Evolutionary conservation across 371 early-diverging fungal genomes (phyloP).

Genomic region (Circinella minor): DNA sequence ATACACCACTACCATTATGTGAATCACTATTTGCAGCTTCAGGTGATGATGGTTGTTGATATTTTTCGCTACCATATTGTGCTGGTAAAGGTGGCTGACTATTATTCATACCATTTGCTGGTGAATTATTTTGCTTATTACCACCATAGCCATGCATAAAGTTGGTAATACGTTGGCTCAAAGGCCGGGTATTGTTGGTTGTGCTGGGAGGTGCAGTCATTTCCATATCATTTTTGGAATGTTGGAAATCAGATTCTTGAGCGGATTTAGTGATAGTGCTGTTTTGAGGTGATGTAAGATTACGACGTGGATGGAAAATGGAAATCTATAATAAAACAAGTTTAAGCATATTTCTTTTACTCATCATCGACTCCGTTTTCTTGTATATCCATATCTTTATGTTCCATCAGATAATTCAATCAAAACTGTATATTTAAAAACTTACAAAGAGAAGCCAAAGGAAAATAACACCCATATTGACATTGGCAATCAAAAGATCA

Average conservation of each 20-base stretch:
- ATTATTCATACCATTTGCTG: background rate
- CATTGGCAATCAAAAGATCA: conserved; percentile 41
- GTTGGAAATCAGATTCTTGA: conserved; percentile 12
- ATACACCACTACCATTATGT: conserved; percentile 22
- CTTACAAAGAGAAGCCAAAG: conserved; percentile 49
- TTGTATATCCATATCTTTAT: no score
- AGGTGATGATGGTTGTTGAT: conserved; percentile 9
- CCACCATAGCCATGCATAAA: conserved; percentile 12
- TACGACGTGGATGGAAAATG: conserved; percentile 51
- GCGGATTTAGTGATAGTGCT: conserved; percentile 6
- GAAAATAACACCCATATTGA: conserved; percentile 31
- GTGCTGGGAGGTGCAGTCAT: conserved; percentile 13
- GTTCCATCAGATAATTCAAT: no score
- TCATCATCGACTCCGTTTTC: no score
- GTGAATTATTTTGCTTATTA: background rate
- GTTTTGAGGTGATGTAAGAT: conserved; percentile 7
- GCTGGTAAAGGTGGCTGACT: conserved; percentile 2
- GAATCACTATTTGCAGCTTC: background rate
- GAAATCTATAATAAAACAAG: conserved; percentile 31
- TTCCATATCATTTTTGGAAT: conserved; percentile 26
- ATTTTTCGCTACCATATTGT: conserved; percentile 11
- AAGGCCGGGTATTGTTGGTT: background rate
- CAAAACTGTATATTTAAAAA: background rate
- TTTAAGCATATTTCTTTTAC: no score
- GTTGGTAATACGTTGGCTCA: conserved; percentile 27